Evolutionary conservation across 2,329 filamentous ascomycete species (phyloP), one percentile per base, ranked within the genome.

Genomic region (Sporothrix variecibatus): DNA sequence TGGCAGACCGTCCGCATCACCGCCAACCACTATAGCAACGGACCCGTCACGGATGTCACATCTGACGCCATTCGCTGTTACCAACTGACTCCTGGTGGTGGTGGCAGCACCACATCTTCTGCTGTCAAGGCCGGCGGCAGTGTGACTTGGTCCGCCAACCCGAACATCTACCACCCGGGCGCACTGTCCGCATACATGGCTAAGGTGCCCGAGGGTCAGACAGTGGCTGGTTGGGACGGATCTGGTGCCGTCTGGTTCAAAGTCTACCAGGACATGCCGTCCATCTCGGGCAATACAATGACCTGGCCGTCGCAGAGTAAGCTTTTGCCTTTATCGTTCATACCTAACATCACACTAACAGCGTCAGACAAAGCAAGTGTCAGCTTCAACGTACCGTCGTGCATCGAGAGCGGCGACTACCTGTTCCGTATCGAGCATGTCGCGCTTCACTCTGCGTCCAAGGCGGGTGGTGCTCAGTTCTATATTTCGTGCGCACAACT

Each of bases 141-240:
- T 2, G 76, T 85, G 38, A 82, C 80, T 49, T 85, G 84, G 78
- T 80, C 80, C n/a, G 81, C 82, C 23, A 81, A 79, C 76, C 79
- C 81, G 12, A 76, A 78, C 73, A 80, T 85, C 73, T 80, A 80
- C 73, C 82, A 84, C 77, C 83, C 82, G 2, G 82, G 82, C 0
- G 82, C 83, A 9, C 76, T 82, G 69, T 79, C 80, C 64, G 80
- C 81, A 40, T 83, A 82, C 78, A 78, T 83, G 77, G 82, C 82
- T 75, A 81, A 81, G 76, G 82, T 80, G 1, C 81, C 82, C 5
- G 77, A 77, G 7, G 82, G 82, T 11, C 77, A 81, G 73, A 79
- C 79, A 20, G 78, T 80, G 15, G 76, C 79, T 20, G 78, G 73
- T 20, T 83, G 80, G 79, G 79, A 81, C 72, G 81, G 81, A 2